Evolutionary conservation across 176 grass and related monocot species (phyloP).

Genomic region (Oropetium thomaeum): DNA sequence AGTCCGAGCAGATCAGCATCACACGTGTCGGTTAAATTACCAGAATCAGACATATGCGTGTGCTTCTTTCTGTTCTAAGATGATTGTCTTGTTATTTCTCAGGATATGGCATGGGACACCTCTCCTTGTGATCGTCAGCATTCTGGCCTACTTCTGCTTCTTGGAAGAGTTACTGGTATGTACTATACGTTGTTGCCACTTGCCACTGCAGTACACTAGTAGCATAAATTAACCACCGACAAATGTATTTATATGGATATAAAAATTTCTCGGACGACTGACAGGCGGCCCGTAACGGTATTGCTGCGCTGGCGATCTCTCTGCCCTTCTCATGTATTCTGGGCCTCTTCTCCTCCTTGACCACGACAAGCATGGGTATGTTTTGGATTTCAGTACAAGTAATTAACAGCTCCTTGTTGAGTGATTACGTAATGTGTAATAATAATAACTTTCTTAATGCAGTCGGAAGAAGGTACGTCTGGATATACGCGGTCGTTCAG

Average conservation of each 20-base stretch:
- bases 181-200: not conserved
- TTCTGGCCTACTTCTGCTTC: slow-evolving; percentile 95
- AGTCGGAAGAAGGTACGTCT: slow-evolving; percentile 75
- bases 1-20: not conserved
- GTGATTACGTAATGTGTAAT: not conserved
- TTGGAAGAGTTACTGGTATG: slow-evolving; percentile 82
- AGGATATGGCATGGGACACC: slow-evolving; percentile 78
- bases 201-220: not conserved
- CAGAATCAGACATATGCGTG: not conserved
- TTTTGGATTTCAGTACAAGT: not conserved
- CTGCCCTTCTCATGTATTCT: slow-evolving; percentile 88
- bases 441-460: not conserved
- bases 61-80: not conserved
- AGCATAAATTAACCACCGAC: too few species aligned
- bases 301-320: slow-evolving; percentile 72
- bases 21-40: not conserved
- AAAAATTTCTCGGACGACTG: not conserved
- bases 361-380: slow-evolving; percentile 77
- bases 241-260: not conserved
- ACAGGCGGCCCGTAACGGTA: slow-evolving; percentile 54
- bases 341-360: slow-evolving; percentile 77
- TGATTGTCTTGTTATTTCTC: slow-evolving; percentile 15
- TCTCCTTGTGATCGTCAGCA: slow-evolving; percentile 73
- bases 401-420: not conserved
- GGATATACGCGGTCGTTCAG: slow-evolving; percentile 61